Evolutionary conservation across 1,284 basidiomycete genomes (phyloP).

Genomic region (Fomitopsis pinicola): DNA sequence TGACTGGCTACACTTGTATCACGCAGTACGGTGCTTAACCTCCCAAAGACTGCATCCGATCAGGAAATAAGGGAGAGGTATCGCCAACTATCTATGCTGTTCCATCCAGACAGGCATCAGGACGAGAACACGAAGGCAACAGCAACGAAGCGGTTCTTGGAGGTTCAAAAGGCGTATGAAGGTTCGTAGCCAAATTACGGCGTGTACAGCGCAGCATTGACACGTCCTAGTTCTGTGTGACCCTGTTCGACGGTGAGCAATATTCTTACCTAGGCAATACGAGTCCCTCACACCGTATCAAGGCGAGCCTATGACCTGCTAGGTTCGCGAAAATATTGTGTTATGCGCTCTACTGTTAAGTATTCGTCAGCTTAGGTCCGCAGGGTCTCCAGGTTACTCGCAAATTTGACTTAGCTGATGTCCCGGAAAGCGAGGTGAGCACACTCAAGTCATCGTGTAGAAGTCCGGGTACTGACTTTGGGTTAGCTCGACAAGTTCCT

Average conservation of each 20-base stretch:
- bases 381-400: slow-evolving; percentile 18
- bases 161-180: slow-evolving; percentile 78
- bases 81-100: slow-evolving; percentile 66
- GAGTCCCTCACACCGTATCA: slow-evolving; percentile 11
- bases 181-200: slow-evolving; percentile 32
- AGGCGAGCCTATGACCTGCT: slow-evolving; percentile 71
- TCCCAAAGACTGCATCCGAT: slow-evolving; percentile 58
- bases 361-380: slow-evolving; percentile 16
- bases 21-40: slow-evolving; percentile 60
- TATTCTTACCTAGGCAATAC: slow-evolving; percentile 3
- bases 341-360: slow-evolving; percentile 3
- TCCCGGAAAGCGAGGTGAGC: slow-evolving; percentile 19
- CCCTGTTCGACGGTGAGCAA: slow-evolving; percentile 59
- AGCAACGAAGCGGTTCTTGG: slow-evolving; percentile 64
- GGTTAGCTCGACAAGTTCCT: slow-evolving; percentile 21
- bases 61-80: slow-evolving; percentile 73
- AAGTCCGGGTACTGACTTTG: not conserved
- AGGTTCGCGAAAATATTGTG: slow-evolving; percentile 34
- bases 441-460: not conserved
- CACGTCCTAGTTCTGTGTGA: slow-evolving; percentile 62
- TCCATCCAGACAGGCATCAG: slow-evolving; percentile 84
- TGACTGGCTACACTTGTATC: slow-evolving; percentile 1
- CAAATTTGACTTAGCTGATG: slow-evolving; percentile 14
- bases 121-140: slow-evolving; percentile 51
- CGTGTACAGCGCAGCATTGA: slow-evolving; percentile 6